A percentile compares a stretch with the other conserved stretches of the same genome.
These are phyloP conservation scores for Coemansia sp. DNA, from an alignment of 192 early-diverging fungal genomes.

Conservation along the genomic window DNA sequence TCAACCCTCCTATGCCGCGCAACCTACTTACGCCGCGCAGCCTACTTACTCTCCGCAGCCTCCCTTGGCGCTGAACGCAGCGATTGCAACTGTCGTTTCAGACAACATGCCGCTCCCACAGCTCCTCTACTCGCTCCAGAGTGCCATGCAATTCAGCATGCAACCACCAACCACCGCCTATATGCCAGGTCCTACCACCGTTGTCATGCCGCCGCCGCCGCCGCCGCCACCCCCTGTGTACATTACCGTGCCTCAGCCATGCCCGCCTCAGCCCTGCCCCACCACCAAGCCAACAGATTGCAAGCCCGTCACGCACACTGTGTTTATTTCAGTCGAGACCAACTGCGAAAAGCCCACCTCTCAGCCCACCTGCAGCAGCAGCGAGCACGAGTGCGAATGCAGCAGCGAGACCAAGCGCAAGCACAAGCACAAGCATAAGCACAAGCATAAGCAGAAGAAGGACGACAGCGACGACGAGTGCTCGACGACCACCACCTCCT, in stretches of 20 bases:
- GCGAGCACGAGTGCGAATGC: constrained; percentile 17
- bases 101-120: constrained; percentile 41
- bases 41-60: neutral
- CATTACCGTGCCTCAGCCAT: constrained; percentile 6
- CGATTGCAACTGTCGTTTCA: constrained; percentile 28
- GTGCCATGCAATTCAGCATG: constrained; percentile 15
- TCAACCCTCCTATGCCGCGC: neutral
- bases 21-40: neutral
- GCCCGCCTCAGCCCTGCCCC: neutral
- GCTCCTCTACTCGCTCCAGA: constrained; percentile 39
- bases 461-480: constrained; percentile 7
- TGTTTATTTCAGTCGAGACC: constrained; percentile 47
- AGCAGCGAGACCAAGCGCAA: constrained; percentile 15
- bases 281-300: neutral
- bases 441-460: constrained; percentile 10
- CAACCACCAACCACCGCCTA: neutral
- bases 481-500: neutral
- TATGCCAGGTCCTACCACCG: neutral
- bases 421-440: constrained; percentile 26
- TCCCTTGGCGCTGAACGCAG: constrained; percentile 1
- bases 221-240: constrained; percentile 4
- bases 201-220: neutral
- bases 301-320: constrained; percentile 32
- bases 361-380: constrained; percentile 7
- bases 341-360: constrained; percentile 12